These are phyloP conservation scores for Leishmania amazonensis DNA, from an alignment of 208 protist genomes.

Conservation along the genomic window DNA sequence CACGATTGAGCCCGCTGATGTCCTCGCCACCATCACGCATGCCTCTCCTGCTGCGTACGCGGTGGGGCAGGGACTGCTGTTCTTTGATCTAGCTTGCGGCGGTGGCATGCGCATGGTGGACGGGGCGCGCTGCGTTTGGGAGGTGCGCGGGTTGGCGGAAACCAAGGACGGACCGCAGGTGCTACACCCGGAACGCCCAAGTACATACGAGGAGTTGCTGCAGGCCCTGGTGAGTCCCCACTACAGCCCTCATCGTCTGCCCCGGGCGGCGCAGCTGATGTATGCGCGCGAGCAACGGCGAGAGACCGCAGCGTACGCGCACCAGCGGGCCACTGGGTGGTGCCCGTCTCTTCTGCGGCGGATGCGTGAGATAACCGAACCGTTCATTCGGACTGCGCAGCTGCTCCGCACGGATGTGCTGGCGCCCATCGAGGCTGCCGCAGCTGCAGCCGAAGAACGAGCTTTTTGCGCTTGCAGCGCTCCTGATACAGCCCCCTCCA, in stretches of 20 bases:
- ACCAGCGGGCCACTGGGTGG: constrained; percentile 28
- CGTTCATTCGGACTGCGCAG: constrained; percentile 64
- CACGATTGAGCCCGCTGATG: constrained; percentile 71
- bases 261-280: constrained; percentile 35
- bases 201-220: constrained; percentile 60
- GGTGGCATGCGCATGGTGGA: constrained; percentile 86
- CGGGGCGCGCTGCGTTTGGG: constrained; percentile 54
- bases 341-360: constrained; percentile 58
- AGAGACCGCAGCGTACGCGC: constrained; percentile 29
- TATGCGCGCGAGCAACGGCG: constrained; percentile 36
- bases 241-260: constrained; percentile 77
- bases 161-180: constrained; percentile 26
- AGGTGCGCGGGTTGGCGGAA: constrained; percentile 59
- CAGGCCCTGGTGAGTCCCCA: constrained; percentile 54
- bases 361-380: constrained; percentile 69
- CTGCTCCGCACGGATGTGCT: constrained; percentile 71
- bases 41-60: constrained; percentile 45
- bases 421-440: constrained; percentile 12
- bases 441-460: neutral
- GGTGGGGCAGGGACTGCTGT: constrained; percentile 73
- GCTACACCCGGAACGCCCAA: constrained; percentile 23
- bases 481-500: neutral
- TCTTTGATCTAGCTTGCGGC: constrained; percentile 80
- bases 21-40: constrained; percentile 37
- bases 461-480: neutral